phyloP scores from a whole-genome alignment of 2,329 filamentous ascomycete genomes.

The Colletotrichum tamarilloi region DNA sequence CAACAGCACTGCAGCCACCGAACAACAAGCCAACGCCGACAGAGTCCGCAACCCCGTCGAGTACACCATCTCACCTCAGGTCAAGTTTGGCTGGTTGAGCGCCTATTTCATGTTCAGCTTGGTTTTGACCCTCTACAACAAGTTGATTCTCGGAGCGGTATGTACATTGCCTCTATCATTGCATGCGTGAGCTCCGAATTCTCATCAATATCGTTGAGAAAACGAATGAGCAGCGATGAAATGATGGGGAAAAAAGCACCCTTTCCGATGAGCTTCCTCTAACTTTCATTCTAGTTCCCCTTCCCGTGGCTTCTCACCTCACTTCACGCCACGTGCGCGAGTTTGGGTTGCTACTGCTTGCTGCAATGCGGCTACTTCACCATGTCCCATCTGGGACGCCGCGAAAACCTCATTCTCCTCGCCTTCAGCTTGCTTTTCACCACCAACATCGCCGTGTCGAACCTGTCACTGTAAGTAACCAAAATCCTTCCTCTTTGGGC shows the following conservation, averaged over 20 bases:
- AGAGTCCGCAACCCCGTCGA: constrained; percentile 42
- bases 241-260: not conserved
- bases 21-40: constrained; percentile 23
- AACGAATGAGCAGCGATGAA: not conserved
- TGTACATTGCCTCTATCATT: constrained; percentile 36
- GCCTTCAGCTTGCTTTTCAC: constrained; percentile 72
- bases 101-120: constrained; percentile 63
- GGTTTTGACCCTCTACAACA: constrained; percentile 68
- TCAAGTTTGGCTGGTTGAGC: constrained; percentile 62
- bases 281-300: constrained; percentile 55
- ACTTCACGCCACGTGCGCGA: constrained; percentile 67
- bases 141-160: constrained; percentile 64
- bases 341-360: constrained; percentile 65
- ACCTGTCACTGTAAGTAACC: constrained; percentile 64
- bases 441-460: constrained; percentile 73
- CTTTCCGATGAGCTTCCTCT: constrained; percentile 6
- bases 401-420: constrained; percentile 66
- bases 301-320: constrained; percentile 72
- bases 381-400: constrained; percentile 61
- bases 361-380: constrained; percentile 63
- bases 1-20: constrained; percentile 21
- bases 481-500: not conserved
- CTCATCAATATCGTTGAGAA: not conserved
- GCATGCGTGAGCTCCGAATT: not conserved
- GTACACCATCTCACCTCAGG: constrained; percentile 55